These are phyloP conservation scores for Fusarium pilosicola DNA, from an alignment of 2,329 filamentous ascomycete species.

Conservation along the genomic window DNA sequence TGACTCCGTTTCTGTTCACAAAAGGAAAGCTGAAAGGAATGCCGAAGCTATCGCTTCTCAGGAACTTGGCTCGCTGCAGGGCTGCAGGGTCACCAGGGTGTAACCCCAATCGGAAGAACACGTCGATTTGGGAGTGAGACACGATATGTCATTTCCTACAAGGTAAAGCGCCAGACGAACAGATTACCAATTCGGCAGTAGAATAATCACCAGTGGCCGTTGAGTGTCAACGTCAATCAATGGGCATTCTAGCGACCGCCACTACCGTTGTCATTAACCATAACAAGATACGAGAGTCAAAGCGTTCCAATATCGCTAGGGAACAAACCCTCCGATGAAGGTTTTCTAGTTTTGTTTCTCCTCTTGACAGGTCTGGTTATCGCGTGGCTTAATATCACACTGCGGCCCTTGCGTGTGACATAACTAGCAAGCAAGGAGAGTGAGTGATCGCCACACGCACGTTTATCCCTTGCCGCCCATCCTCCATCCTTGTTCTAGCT, in stretches of 20 bases:
- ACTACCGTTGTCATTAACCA: not conserved
- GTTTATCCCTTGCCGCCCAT: not conserved
- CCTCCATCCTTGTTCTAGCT: not conserved
- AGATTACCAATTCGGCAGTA: not conserved
- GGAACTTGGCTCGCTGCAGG: not conserved
- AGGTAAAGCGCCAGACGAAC: not conserved
- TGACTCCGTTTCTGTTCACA: not conserved
- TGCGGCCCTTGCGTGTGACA: slow-evolving; percentile 2
- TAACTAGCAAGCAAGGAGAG: not conserved
- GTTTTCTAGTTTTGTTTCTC: no score
- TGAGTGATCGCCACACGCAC: not conserved
- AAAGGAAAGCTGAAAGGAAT: not conserved
- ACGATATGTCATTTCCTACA: not conserved
- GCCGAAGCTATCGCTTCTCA: not conserved
- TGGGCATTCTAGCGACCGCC: not conserved
- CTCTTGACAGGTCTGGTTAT: not conserved
- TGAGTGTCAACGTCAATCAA: not conserved
- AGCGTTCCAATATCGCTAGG: not conserved
- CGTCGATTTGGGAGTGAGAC: not conserved
- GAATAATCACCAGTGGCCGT: not conserved
- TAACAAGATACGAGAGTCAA: not conserved
- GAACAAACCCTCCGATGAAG: not conserved
- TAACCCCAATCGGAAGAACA: not conserved
- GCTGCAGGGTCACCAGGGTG: not conserved
- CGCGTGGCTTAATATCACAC: not conserved